Percentiles rank a stretch among this genome's conserved stretches.
phyloP scores from a whole-genome alignment of 2,329 filamentous ascomycete genomes.

The Paraconiothyrium sp. region DNA sequence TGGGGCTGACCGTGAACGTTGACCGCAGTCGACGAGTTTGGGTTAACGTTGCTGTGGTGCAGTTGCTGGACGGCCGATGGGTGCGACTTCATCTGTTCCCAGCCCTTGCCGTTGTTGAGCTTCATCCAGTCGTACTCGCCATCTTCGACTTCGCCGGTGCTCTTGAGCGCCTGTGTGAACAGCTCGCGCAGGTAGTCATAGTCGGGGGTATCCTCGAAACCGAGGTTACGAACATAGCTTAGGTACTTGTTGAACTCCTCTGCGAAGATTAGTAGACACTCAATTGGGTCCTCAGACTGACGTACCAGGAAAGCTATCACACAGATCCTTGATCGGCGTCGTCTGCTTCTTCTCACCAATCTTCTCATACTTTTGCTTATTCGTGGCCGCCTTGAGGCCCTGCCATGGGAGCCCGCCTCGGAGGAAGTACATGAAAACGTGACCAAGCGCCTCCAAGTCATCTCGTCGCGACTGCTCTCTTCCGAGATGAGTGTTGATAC shows the following conservation, averaged over 20 bases:
- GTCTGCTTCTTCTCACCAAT: conserved; percentile 99
- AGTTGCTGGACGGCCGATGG: conserved; percentile 74
- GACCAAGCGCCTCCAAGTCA: conserved; percentile 85
- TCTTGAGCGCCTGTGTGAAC: conserved; percentile 95
- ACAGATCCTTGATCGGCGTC: conserved; percentile 94
- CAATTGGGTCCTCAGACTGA: conserved; percentile 15
- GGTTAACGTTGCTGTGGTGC: conserved; percentile 80
- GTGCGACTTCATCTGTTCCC: conserved; percentile 81
- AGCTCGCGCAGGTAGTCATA: conserved; percentile 97
- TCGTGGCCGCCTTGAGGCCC: conserved; percentile 73
- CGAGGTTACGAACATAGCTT: conserved; percentile 95
- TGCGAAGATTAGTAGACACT: conserved; percentile 49
- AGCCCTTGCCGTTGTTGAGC: conserved; percentile 90
- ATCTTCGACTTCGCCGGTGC: conserved; percentile 92
- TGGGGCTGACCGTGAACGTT: conserved; percentile 80
- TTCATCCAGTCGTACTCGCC: conserved; percentile 99
- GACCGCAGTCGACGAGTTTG: conserved; percentile 81
- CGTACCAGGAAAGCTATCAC: conserved; percentile 86
- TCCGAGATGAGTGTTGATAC: conserved; percentile 98
- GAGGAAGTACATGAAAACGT: conserved; percentile 76
- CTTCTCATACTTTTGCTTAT: conserved; percentile 99
- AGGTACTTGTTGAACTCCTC: conserved; percentile 98
- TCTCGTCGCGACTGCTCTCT: conserved; percentile 96
- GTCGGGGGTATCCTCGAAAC: conserved; percentile 97
- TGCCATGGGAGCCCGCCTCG: conserved; percentile 74